Conservation (phyloP, 1,284 basidiomycete species). For the Sporisorium iseilematis-ciliati region DNA sequence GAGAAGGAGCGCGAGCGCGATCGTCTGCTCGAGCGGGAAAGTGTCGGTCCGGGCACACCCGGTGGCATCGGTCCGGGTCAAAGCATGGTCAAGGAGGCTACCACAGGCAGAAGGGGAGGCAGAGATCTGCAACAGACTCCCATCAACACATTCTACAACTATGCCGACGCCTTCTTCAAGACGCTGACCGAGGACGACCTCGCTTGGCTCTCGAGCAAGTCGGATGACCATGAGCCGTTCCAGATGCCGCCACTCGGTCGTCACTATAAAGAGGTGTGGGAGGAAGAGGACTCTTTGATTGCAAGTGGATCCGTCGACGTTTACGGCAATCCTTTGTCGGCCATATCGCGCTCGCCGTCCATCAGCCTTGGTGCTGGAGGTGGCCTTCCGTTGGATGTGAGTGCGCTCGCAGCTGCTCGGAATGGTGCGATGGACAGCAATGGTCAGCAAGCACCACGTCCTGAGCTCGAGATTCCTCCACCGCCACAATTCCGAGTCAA, state of each 20-base stretch:
- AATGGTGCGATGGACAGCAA: slow-evolving; percentile 24
- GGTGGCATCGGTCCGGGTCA: slow-evolving; percentile 48
- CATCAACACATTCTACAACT: slow-evolving; percentile 64
- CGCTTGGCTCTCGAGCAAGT: slow-evolving; percentile 70
- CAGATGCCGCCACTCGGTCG: slow-evolving; percentile 86
- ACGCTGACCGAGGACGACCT: slow-evolving; percentile 69
- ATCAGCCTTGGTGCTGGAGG: slow-evolving; percentile 35
- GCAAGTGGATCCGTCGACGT: slow-evolving; percentile 64
- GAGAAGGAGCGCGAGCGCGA: slow-evolving; percentile 64
- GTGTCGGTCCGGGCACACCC: slow-evolving; percentile 50
- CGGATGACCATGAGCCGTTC: slow-evolving; percentile 86
- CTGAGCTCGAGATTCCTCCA: slow-evolving; percentile 49
- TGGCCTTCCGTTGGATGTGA: slow-evolving; percentile 38
- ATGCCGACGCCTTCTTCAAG: slow-evolving; percentile 67
- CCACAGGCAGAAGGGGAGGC: slow-evolving; percentile 50
- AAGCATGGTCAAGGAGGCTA: slow-evolving; percentile 51
- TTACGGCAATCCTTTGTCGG: slow-evolving; percentile 37
- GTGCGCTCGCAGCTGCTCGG: slow-evolving; percentile 16
- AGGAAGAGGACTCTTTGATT: slow-evolving; percentile 80
- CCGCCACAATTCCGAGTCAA: slow-evolving; percentile 51
- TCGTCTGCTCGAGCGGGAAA: slow-evolving; percentile 48
- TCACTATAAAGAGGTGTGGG: slow-evolving; percentile 89
- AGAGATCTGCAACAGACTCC: slow-evolving; percentile 65
- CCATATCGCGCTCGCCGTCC: slow-evolving; percentile 32
- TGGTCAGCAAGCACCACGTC: slow-evolving; percentile 5